phyloP scores from a whole-genome alignment of 129 eudicot genomes.

The Flaveria trinervia region DNA sequence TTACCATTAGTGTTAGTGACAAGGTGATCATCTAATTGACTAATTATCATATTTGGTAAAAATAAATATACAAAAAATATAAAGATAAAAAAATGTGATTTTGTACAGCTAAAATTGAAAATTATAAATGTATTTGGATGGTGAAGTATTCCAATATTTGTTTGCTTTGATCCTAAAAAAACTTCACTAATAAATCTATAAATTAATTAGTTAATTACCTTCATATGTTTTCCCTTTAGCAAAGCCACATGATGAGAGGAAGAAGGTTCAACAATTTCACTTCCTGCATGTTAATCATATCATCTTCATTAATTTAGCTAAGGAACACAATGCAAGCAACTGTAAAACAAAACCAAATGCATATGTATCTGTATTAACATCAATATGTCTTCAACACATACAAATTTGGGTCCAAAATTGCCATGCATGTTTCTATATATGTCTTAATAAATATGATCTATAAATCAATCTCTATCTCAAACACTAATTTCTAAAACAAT shows the following conservation, averaged over 20 bases:
- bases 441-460: slow-evolving; percentile 15
- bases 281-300: slow-evolving; percentile 34
- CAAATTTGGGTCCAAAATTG: slow-evolving; percentile 1
- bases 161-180: not conserved
- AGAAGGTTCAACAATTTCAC: slow-evolving; percentile 40
- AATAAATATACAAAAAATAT: not conserved
- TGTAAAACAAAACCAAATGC: slow-evolving; percentile 1
- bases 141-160: not conserved
- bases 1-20: not conserved
- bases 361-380: not conserved
- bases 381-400: not conserved
- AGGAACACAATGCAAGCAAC: not conserved
- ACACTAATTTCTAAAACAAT: not conserved
- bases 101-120: not conserved
- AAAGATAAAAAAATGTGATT: not conserved
- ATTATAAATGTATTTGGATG: not conserved
- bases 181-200: not conserved
- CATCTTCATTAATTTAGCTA: not conserved
- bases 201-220: slow-evolving; percentile 30
- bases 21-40: not conserved
- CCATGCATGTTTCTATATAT: slow-evolving; percentile 19
- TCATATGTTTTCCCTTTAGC: slow-evolving; percentile 26
- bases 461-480: slow-evolving; percentile 14
- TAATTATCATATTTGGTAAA: not conserved
- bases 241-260: slow-evolving; percentile 37